phyloP scores from a whole-genome alignment of 139 green algal genomes.

The Coccomyxa sp. region DNA sequence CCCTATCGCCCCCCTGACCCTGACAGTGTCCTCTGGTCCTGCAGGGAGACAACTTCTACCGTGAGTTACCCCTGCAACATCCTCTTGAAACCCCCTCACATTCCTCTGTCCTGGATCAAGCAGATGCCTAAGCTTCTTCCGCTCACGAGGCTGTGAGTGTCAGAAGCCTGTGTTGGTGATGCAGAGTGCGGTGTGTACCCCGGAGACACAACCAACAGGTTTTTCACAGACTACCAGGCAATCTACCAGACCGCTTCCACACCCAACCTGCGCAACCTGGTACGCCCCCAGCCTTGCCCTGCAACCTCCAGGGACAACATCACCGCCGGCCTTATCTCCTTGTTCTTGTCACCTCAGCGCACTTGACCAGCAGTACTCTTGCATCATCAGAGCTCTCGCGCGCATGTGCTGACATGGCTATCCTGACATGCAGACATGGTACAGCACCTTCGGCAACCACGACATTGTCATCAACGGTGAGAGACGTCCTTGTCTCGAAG shows the following conservation, averaged over 20 bases:
- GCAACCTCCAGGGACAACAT: neutral
- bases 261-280: neutral
- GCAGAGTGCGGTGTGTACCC: neutral
- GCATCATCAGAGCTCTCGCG: neutral
- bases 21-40: too few relatives aligned
- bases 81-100: too few relatives aligned
- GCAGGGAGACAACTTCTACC: too few relatives aligned
- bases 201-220: neutral
- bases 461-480: neutral
- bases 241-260: neutral
- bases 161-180: too few relatives aligned
- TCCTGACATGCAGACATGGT: neutral
- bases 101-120: too few relatives aligned
- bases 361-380: neutral
- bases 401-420: neutral
- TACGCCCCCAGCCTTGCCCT: neutral
- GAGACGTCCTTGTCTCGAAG: neutral
- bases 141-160: too few relatives aligned
- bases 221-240: neutral
- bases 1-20: too few relatives aligned
- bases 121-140: too few relatives aligned
- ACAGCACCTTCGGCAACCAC: neutral
- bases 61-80: too few relatives aligned
- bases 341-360: neutral
- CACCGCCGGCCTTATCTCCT: neutral